phyloP scores from a whole-genome alignment of 1,284 basidiomycete genomes.

The Phellinidium pouzarii region DNA sequence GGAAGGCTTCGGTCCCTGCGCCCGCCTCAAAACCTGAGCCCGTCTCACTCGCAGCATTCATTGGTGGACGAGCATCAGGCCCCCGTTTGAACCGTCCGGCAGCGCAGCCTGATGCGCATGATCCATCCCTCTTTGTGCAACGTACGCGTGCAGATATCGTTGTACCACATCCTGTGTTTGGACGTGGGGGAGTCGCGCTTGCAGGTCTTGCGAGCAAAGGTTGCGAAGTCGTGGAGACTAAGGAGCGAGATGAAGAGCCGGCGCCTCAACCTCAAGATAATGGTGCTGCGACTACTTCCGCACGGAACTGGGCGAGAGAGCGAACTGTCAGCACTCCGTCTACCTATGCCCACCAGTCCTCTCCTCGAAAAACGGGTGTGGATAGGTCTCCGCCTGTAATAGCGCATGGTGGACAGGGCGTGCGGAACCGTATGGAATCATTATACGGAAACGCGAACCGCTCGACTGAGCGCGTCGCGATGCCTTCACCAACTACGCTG shows the following conservation, averaged over 20 bases:
- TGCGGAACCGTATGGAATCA: conserved; percentile 14
- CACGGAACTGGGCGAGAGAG: conserved; percentile 25
- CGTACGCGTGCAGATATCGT: conserved; percentile 35
- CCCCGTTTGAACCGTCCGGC: conserved; percentile 64
- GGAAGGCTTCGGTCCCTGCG: conserved; percentile 16
- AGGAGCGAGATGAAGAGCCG: neutral
- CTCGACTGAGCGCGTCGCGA: neutral
- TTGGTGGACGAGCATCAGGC: conserved; percentile 65
- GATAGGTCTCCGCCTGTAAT: conserved; percentile 18
- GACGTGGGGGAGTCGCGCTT: conserved; percentile 64
- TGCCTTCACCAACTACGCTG: conserved; percentile 6
- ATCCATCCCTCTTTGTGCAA: conserved; percentile 61
- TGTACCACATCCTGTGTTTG: conserved; percentile 66
- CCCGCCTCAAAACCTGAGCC: conserved; percentile 32
- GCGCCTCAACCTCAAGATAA: conserved; percentile 18
- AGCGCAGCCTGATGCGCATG: conserved; percentile 60
- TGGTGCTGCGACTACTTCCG: conserved; percentile 3
- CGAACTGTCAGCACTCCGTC: conserved; percentile 32
- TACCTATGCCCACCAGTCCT: conserved; percentile 11
- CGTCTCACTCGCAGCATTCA: conserved; percentile 70
- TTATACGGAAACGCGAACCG: conserved; percentile 13
- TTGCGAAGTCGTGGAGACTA: conserved; percentile 15
- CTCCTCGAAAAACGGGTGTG: neutral
- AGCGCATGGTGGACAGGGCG: conserved; percentile 7
- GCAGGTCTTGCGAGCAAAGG: conserved; percentile 49